Conservation (phyloP, 345 rosid genomes). For the Moricandia arvensis region DNA sequence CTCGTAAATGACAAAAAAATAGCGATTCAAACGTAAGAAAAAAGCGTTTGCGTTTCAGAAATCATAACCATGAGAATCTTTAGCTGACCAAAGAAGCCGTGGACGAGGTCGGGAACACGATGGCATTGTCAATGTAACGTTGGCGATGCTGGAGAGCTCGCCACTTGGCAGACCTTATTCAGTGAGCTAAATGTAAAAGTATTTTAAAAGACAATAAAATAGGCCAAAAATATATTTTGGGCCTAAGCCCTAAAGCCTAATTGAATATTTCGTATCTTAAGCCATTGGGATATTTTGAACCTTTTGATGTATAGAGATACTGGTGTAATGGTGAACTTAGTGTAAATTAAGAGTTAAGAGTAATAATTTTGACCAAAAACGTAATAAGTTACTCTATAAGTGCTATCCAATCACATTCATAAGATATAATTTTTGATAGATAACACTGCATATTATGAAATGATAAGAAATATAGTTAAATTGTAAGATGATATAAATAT, state of each 20-base stretch:
- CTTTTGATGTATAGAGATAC: not conserved
- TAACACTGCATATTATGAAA: too few species aligned
- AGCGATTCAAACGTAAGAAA: not conserved
- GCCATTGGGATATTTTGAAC: not conserved
- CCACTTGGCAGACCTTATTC: constrained; percentile 88
- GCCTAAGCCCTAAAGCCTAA: not conserved
- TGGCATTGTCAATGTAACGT: constrained; percentile 82
- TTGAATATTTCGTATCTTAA: too few species aligned
- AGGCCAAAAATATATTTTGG: not conserved
- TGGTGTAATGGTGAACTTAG: not conserved
- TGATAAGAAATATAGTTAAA: too few species aligned
- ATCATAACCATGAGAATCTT: too few species aligned
- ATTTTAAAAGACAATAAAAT: not conserved
- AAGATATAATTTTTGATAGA: too few species aligned
- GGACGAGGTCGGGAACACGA: constrained; percentile 60
- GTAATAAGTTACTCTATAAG: too few species aligned
- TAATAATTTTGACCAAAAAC: too few species aligned
- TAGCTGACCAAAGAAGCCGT: constrained; percentile 37
- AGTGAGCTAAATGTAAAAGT: not conserved
- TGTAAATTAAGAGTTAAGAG: too few species aligned
- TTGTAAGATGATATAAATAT: too few species aligned
- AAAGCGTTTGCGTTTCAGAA: not conserved
- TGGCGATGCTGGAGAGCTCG: constrained; percentile 94
- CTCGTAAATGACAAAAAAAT: not conserved
- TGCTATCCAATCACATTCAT: too few species aligned